Conservation (phyloP, 257 asterid genomes). For the Penstemon davidsonii region DNA sequence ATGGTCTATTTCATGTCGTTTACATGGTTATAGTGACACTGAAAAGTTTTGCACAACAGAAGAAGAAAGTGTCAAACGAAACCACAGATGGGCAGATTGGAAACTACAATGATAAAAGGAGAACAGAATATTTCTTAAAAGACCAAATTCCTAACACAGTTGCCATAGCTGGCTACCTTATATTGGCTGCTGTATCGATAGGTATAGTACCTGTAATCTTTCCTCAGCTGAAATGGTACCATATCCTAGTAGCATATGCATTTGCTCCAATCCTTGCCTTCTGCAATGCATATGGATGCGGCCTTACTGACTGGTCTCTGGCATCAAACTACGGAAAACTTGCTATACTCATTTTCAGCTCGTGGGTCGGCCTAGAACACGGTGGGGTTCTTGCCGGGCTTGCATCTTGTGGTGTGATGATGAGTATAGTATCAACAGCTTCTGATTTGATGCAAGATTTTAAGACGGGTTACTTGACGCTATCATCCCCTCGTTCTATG, state of each 20-base stretch:
- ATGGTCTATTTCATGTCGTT: constrained; percentile 57
- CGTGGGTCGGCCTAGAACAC: constrained; percentile 57
- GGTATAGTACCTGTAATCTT: constrained; percentile 44
- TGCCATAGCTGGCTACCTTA: constrained; percentile 46
- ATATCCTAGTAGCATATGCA: constrained; percentile 41
- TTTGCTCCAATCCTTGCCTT: constrained; percentile 64
- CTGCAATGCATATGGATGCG: constrained; percentile 75
- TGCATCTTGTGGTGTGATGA: constrained; percentile 50
- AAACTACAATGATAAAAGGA: constrained; percentile 36
- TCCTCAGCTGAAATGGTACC: constrained; percentile 59
- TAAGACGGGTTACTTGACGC: constrained; percentile 47
- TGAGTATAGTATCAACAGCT: constrained; percentile 44
- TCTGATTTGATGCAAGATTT: constrained; percentile 51
- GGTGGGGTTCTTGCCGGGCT: constrained; percentile 54
- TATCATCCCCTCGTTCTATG: constrained; percentile 47
- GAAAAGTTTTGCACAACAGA: constrained; percentile 26
- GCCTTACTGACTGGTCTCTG: constrained; percentile 72
- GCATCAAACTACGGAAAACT: constrained; percentile 75
- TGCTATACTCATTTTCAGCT: constrained; percentile 56
- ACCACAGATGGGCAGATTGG: background rate
- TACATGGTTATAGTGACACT: constrained; percentile 42
- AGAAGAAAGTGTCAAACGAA: background rate
- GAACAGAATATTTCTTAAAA: constrained; percentile 47
- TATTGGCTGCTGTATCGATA: constrained; percentile 40
- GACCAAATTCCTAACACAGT: constrained; percentile 45